Base-by-base conservation (phyloP, 2,329 filamentous ascomycete species). In the Colletotrichum sp. region DNA sequence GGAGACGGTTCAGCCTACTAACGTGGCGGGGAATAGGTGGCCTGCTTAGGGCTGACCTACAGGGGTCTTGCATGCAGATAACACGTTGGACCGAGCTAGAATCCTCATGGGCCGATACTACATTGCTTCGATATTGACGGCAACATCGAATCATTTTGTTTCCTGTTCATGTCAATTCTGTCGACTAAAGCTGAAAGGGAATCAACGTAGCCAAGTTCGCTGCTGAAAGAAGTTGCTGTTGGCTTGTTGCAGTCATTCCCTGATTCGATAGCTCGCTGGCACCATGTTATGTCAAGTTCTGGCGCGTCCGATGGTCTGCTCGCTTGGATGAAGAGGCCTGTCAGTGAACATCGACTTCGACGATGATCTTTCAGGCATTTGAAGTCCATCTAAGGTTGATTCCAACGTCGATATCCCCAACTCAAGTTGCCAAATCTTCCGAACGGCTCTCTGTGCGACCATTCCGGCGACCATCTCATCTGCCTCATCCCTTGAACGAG, bases 1-100 rank as follows among this genome's bases (percentile, higher is more conserved):
- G 6, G 26, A 21, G 63, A 34, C 15, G 15, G 26, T 30, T 30
- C 63, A 28, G 36, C 6, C 10, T 5, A 66, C 63, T 66, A 78
- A 13, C 81, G 82, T 26, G 79, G 81, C 71, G 76, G 79, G 18
- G 80, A 21, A 32, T 81, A 76, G 77, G 65, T 12, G 73, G 28
- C 36, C 21, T 5, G n/a, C 28, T 55, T 64, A 73, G 57, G 71
- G 66, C 66, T 70, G 71, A 55, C 21, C 7, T 39, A 32, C 66
- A 70, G 55, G 57, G 71, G 44, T 73, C 6, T 57, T 44, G 44
- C 57, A 64, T 73, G 57, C 30, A 13, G 12, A 60, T 24, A 12
- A 5, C n/a, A 52, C 44, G 10, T 52, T 52, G 44, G 44, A 52
- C n/a, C 10, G 10, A 52, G n/a, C n/a, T 49, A 49, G 44, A 49